Evolutionary conservation across 148 eudicot species (phyloP).

Genomic region (Polygonum maritimum): DNA sequence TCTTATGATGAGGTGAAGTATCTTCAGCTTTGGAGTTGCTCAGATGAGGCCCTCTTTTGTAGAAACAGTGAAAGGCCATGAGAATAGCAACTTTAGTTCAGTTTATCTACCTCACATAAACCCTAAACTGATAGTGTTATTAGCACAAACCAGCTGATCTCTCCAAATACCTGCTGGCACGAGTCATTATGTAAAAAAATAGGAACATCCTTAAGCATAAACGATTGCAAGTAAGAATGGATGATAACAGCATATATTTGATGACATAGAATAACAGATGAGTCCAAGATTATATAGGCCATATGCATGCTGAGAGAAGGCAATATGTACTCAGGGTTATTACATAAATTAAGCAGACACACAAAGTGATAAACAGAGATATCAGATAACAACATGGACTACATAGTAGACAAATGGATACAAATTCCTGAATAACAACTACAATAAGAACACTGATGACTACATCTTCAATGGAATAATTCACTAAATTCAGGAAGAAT

Average conservation of each 20-base stretch:
- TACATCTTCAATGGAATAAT: background rate
- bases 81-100: constrained; percentile 8
- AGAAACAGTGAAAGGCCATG: constrained; percentile 44
- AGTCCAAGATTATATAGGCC: background rate
- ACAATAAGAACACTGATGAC: background rate
- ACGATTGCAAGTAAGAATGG: background rate
- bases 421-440: background rate
- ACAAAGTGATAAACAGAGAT: background rate
- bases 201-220: background rate
- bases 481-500: background rate
- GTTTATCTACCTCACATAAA: background rate
- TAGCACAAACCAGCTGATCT: constrained; percentile 4
- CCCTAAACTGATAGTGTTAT: background rate
- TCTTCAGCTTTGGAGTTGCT: constrained; percentile 21
- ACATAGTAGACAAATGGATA: background rate
- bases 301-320: background rate
- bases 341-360: background rate
- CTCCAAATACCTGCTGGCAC: background rate
- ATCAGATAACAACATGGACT: background rate
- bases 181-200: background rate
- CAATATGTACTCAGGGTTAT: background rate
- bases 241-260: background rate
- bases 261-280: background rate
- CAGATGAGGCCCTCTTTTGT: constrained; percentile 28
- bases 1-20: constrained; percentile 20